Evolutionary conservation across 1,284 basidiomycete genomes (phyloP).

Genomic region (Sporisorium sorghi): DNA sequence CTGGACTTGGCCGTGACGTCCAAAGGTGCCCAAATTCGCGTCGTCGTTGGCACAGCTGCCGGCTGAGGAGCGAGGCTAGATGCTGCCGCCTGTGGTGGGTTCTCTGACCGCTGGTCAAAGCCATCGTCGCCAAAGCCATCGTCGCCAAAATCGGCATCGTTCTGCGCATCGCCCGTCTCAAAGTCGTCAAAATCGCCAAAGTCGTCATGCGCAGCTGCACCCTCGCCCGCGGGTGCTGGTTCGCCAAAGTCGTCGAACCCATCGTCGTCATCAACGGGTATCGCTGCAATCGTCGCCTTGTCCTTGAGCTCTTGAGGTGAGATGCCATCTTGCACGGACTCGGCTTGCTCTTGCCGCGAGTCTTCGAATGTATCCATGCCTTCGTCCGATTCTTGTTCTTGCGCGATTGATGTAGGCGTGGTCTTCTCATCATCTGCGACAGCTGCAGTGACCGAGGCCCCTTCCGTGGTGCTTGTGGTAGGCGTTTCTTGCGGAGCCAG

Average conservation of each 20-base stretch:
- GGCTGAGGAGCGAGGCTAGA: not conserved
- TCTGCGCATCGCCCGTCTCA: conserved; percentile 32
- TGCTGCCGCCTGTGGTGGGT: not conserved
- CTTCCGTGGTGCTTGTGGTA: not conserved
- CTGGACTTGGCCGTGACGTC: conserved; percentile 33
- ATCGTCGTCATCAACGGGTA: conserved; percentile 19
- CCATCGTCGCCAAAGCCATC: conserved; percentile 29
- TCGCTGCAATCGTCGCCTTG: conserved; percentile 6
- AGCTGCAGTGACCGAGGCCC: not conserved
- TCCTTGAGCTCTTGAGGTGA: conserved; percentile 6
- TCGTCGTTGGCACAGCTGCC: conserved; percentile 5
- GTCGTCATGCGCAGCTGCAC: conserved; percentile 31
- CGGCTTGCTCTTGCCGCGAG: conserved; percentile 18
- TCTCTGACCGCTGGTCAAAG: conserved; percentile 13
- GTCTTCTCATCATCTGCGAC: not conserved
- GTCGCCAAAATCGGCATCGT: conserved; percentile 28
- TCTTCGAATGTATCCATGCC: conserved; percentile 11
- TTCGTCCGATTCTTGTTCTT: conserved; percentile 5
- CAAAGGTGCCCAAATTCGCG: conserved; percentile 28
- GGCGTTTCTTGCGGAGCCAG: not conserved
- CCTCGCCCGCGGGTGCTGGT: conserved; percentile 10
- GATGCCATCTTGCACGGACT: not conserved
- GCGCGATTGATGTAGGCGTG: not conserved
- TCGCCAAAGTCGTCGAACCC: conserved; percentile 53
- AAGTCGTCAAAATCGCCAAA: conserved; percentile 57